Conservation (phyloP, 192 early-diverging fungal species). For the Gorgonomyces haynaldii region DNA sequence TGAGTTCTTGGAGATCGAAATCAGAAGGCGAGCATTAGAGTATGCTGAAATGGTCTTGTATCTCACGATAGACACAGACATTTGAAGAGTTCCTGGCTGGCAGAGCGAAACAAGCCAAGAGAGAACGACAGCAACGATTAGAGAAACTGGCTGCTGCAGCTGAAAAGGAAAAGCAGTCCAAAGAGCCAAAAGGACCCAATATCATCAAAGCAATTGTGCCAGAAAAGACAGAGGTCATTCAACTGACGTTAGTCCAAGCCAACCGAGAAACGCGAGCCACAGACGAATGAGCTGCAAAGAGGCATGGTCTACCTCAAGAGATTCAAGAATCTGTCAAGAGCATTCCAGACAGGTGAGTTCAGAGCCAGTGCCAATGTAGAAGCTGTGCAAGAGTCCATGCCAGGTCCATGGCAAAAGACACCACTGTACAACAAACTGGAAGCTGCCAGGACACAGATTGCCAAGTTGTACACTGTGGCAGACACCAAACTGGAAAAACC, state of each 20-base stretch:
- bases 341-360: constrained; percentile 47
- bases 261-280: background rate
- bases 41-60: constrained; percentile 32
- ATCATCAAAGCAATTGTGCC: constrained; percentile 3
- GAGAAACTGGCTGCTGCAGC: constrained; percentile 16
- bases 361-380: constrained; percentile 21
- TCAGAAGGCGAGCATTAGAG: constrained; percentile 36
- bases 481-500: background rate
- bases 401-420: constrained; percentile 37
- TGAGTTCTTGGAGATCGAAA: constrained; percentile 43
- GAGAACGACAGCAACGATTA: constrained; percentile 30
- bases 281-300: background rate
- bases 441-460: constrained; percentile 24
- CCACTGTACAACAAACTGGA: constrained; percentile 33
- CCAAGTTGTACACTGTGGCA: constrained; percentile 30
- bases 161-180: background rate
- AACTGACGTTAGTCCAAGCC: background rate
- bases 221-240: background rate
- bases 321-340: constrained; percentile 46
- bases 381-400: constrained; percentile 8
- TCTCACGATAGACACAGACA: constrained; percentile 29
- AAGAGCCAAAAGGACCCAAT: background rate
- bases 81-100: constrained; percentile 46
- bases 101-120: constrained; percentile 27
- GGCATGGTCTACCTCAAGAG: constrained; percentile 30